phyloP scores from a whole-genome alignment of 1,284 basidiomycete genomes.

The Cryptococcus neoformans region DNA sequence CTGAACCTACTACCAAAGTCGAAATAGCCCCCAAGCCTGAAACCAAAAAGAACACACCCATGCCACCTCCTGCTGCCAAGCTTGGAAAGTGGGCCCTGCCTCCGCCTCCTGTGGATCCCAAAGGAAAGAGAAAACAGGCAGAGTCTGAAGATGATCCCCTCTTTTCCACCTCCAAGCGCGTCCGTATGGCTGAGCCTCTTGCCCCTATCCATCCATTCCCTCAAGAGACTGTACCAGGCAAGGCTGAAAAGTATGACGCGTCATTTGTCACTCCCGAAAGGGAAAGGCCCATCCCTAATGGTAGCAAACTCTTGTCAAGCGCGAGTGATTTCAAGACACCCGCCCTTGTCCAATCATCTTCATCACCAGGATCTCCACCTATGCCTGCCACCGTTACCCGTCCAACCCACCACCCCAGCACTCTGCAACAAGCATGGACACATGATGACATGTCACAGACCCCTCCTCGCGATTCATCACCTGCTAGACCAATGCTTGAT shows the following conservation, averaged over 20 bases:
- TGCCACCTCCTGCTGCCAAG: no score
- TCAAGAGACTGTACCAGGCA: conserved; percentile 6
- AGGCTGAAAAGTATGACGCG: conserved; percentile 26
- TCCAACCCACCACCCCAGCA: conserved; percentile 37
- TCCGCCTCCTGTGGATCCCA: conserved; percentile 18
- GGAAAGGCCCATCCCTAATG: conserved; percentile 20
- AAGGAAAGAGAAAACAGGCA: conserved; percentile 15
- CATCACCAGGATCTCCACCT: conserved; percentile 48
- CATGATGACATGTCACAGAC: conserved; percentile 36
- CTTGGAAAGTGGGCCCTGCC: background rate
- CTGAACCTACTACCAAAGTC: background rate
- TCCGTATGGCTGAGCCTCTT: conserved; percentile 33
- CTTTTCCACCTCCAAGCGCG: conserved; percentile 30
- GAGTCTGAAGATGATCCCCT: conserved; percentile 38
- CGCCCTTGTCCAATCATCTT: conserved; percentile 41
- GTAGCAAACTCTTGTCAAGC: conserved; percentile 19
- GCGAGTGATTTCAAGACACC: conserved; percentile 43
- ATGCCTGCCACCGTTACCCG: conserved; percentile 45
- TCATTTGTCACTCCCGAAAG: conserved; percentile 42
- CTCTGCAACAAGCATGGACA: conserved; percentile 42
- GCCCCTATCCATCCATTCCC: conserved; percentile 27
- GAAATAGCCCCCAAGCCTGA: background rate
- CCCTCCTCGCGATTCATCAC: conserved; percentile 14
- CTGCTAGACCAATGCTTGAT: conserved; percentile 32
- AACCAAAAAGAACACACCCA: conserved; percentile 26